These are phyloP conservation scores for Macrophomina tecta DNA, from an alignment of 2,329 filamentous ascomycete genomes.

Conservation along the genomic window DNA sequence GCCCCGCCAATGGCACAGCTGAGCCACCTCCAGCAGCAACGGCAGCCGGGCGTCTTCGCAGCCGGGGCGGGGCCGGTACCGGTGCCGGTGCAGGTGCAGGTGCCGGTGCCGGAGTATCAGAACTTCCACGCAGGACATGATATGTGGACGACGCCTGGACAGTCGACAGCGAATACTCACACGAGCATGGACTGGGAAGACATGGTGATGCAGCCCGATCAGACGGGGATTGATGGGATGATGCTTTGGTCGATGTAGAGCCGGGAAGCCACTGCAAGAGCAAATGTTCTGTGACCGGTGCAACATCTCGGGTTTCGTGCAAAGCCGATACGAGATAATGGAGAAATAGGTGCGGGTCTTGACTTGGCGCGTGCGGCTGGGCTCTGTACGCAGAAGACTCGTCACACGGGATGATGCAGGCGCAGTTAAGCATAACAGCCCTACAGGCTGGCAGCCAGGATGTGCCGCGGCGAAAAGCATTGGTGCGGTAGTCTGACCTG, in stretches of 20 bases:
- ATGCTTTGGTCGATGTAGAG: conserved; percentile 28
- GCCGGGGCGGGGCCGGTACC: not conserved
- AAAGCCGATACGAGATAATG: not conserved
- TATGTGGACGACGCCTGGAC: not conserved
- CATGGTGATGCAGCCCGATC: conserved; percentile 17
- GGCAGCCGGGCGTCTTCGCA: not conserved
- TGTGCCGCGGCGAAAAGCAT: too few species aligned
- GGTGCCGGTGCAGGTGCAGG: not conserved
- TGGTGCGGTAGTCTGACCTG: too few species aligned
- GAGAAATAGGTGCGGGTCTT: not conserved
- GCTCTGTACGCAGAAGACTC: not conserved
- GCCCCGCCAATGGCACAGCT: not conserved
- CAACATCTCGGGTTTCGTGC: too few species aligned
- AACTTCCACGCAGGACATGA: conserved; percentile 1
- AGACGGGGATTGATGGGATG: conserved; percentile 24
- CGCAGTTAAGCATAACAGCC: not conserved
- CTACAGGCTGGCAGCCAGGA: not conserved
- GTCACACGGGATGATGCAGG: not conserved
- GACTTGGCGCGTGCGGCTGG: not conserved
- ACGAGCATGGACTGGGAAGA: conserved; percentile 24
- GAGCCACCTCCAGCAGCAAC: conserved; percentile 14
- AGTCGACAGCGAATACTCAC: not conserved
- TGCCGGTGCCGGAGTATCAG: not conserved
- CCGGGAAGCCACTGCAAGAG: too few species aligned
- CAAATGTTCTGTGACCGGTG: too few species aligned